Conservation (phyloP, 345 rosid genomes). For the Anastatica hierochuntica region DNA sequence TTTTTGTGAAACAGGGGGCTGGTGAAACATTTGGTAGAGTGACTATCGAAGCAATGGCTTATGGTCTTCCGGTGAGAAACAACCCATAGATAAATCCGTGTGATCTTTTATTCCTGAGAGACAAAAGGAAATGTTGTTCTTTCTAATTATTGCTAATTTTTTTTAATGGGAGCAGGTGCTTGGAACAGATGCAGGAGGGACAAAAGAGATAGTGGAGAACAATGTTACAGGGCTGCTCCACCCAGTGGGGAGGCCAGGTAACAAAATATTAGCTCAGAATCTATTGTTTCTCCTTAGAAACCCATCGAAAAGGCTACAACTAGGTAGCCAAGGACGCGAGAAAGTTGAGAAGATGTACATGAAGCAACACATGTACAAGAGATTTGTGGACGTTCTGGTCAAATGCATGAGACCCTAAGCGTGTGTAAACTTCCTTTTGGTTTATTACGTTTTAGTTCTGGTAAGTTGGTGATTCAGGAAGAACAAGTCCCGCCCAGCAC, state of each 20-base stretch:
- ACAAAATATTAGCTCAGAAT: slow-evolving; percentile 47
- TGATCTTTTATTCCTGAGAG: neutral
- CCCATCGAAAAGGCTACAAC: slow-evolving; percentile 45
- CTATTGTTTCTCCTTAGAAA: slow-evolving; percentile 47
- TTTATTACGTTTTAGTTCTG: neutral
- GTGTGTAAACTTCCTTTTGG: neutral
- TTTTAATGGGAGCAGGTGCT: slow-evolving; percentile 24
- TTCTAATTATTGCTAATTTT: neutral
- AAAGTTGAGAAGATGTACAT: slow-evolving; percentile 55
- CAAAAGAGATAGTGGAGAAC: slow-evolving; percentile 73
- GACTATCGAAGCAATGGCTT: slow-evolving; percentile 96
- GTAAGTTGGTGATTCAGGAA: neutral
- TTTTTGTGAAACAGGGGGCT: slow-evolving; percentile 44
- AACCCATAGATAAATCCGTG: neutral
- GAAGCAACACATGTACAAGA: slow-evolving; percentile 89
- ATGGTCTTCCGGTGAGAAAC: slow-evolving; percentile 78
- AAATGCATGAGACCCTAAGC: slow-evolving; percentile 64
- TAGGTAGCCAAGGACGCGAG: slow-evolving; percentile 69
- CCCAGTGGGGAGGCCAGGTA: slow-evolving; percentile 61
- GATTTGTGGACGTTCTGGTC: slow-evolving; percentile 62
- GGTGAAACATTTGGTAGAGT: slow-evolving; percentile 99
- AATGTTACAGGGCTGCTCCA: slow-evolving; percentile 85
- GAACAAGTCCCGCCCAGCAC: neutral
- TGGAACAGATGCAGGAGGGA: slow-evolving; percentile 95
- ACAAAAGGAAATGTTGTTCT: neutral